phyloP scores from a whole-genome alignment of 495 filamentous ascomycete species.

The Aspergillus diversus region DNA sequence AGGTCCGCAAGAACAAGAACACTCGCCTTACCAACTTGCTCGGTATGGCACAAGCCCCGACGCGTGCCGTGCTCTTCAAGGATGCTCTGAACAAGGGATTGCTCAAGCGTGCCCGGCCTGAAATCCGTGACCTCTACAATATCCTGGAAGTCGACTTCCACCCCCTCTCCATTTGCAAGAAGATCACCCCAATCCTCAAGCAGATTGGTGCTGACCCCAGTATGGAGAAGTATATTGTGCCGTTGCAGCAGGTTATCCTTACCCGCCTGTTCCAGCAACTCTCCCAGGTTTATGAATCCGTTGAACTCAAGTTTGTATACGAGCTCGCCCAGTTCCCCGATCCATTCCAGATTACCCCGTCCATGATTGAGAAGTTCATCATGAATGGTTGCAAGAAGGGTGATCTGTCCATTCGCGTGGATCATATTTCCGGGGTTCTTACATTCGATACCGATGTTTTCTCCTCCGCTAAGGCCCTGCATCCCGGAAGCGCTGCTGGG shows the following conservation, averaged over 20 bases:
- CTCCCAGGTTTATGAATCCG: conserved; percentile 98
- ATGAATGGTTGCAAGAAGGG: conserved; percentile 99
- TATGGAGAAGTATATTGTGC: conserved; percentile 94
- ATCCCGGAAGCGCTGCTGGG: conserved; percentile 80
- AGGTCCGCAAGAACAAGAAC: conserved; percentile 98
- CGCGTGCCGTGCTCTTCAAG: conserved; percentile 88
- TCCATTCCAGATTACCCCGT: conserved; percentile 89
- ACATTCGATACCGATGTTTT: conserved; percentile 99
- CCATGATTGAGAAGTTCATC: conserved; percentile 99
- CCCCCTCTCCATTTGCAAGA: conserved; percentile 96
- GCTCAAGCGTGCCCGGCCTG: conserved; percentile 84
- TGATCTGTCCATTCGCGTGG: conserved; percentile 92
- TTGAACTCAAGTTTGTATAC: conserved; percentile 92
- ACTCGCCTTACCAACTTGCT: conserved; percentile 92
- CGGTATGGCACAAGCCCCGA: conserved; percentile 87
- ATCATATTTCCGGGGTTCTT: conserved; percentile 90
- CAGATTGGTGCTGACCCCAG: conserved; percentile 94
- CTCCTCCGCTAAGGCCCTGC: conserved; percentile 91
- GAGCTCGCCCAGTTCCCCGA: conserved; percentile 94
- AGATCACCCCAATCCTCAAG: conserved; percentile 93
- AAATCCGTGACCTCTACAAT: conserved; percentile 95
- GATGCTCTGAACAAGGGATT: conserved; percentile 94
- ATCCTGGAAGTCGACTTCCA: conserved; percentile 99
- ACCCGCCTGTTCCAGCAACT: conserved; percentile 98
- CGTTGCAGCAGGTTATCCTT: conserved; percentile 96